A percentile compares a stretch with the other conserved stretches of the same genome.
These are phyloP conservation scores for Leishmania martiniquensis DNA, from an alignment of 208 protist species.

Conservation along the genomic window DNA sequence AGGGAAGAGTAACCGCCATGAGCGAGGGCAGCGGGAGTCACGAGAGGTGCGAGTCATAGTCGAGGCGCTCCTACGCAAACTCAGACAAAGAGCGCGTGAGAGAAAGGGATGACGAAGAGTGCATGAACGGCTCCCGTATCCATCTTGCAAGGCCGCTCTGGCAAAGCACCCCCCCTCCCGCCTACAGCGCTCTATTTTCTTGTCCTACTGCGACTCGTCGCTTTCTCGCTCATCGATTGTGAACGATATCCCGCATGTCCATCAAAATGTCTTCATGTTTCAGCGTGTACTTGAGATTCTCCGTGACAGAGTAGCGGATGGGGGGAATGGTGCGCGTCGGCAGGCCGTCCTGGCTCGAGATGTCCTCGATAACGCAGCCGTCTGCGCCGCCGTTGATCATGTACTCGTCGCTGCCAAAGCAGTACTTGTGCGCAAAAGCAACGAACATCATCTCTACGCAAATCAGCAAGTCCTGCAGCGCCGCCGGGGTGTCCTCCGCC, in stretches of 20 bases:
- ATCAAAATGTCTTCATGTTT: conserved; percentile 80
- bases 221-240: conserved; percentile 45
- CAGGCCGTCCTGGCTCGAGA: conserved; percentile 28
- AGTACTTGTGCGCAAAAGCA: conserved; percentile 90
- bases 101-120: too few relatives aligned
- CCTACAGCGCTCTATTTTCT: not conserved
- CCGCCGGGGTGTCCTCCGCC: conserved; percentile 58
- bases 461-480: conserved; percentile 89
- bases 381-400: conserved; percentile 21
- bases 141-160: too few relatives aligned
- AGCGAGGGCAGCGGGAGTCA: too few relatives aligned
- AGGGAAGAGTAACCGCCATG: too few relatives aligned
- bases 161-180: not conserved
- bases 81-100: too few relatives aligned
- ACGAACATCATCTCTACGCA: conserved; percentile 94
- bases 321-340: conserved; percentile 54
- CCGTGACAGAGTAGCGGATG: conserved; percentile 75
- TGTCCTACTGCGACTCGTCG: not conserved
- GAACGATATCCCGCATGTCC: conserved; percentile 78
- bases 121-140: too few relatives aligned
- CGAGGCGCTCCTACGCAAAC: too few relatives aligned
- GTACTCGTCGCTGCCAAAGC: conserved; percentile 91
- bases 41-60: too few relatives aligned
- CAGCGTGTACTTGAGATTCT: conserved; percentile 88
- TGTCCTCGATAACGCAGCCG: conserved; percentile 37